Base-by-base conservation (phyloP, 306 rosid species). In the Fragaria nilgerrensis region DNA sequence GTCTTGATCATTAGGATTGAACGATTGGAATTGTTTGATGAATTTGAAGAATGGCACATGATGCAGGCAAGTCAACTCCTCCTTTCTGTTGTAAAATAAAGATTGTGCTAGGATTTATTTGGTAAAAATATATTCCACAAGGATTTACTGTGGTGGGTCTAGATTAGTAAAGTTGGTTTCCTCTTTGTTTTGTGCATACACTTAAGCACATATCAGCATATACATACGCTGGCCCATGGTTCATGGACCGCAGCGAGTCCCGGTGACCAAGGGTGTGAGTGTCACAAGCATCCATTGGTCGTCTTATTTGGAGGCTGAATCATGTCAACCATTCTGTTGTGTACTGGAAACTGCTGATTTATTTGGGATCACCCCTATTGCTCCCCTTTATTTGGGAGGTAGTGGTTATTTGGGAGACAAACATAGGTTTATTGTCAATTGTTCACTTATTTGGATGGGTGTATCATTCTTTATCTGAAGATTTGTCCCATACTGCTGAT, bases 1-100 rank as follows among this genome's bases (percentile, higher is more conserved):
- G 19, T 77, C 82, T 74, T 83, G 47, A 80, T 62, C 70, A 68
- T 82, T 70, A 91, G 97, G 96, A 95, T 91, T 70, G 99, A 95
- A 84, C 88, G 99, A 83, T 85, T 95, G 85, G 97, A 95, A 84
- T 78, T 91, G 83, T 92, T 92, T 67, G 97, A 95, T 80, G 97
- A 95, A 89, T 95, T 95, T 83, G 99, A 94, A 85, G 97, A 95
- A 85, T 95, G 97, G 97, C 82, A 95, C 88, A 90, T 95, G 99
- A 95, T 95, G 97, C 97, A 90, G 96, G 97, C 86, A 81, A 90
- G 88, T 83, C 82, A 17, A 37, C 70, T 53, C 44, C 67, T 74
- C 55, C 48, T 78, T 68, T 55, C 52, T 78, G 25, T 77, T 75
- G 16, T 79, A 48, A 71, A 80, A 74, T 67, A 70, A 68, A 72